These are phyloP conservation scores for Cupressus sempervirens DNA, from an alignment of 75 land plant genomes.

Conservation along the genomic window DNA sequence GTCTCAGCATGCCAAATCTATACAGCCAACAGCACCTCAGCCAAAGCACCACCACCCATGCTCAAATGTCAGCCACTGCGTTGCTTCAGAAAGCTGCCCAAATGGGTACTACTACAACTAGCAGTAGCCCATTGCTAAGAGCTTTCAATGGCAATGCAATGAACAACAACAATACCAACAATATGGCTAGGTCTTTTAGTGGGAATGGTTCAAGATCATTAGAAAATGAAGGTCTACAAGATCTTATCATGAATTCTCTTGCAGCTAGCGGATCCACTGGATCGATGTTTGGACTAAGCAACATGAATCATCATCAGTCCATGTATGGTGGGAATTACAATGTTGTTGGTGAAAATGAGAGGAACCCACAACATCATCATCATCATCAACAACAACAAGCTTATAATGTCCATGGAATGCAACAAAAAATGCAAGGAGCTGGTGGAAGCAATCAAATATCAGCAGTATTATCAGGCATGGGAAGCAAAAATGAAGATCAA, in stretches of 20 bases:
- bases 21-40: constrained; percentile 12
- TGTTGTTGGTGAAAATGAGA: neutral
- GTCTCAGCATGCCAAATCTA: constrained; percentile 9
- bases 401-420: neutral
- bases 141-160: constrained; percentile 31
- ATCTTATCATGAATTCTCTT: constrained; percentile 32
- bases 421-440: neutral
- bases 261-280: constrained; percentile 12
- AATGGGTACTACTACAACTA: constrained; percentile 62
- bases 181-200: neutral
- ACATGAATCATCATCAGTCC: neutral
- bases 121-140: constrained; percentile 24
- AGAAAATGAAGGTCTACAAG: constrained; percentile 25
- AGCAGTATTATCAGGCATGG: constrained; percentile 2
- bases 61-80: constrained; percentile 79
- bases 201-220: neutral
- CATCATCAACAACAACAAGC: constrained; percentile 2
- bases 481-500: constrained; percentile 1
- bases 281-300: constrained; percentile 18
- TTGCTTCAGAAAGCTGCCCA: constrained; percentile 73
- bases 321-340: constrained; percentile 11
- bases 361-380: neutral
- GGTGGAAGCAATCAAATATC: constrained; percentile 9
- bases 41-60: constrained; percentile 17
- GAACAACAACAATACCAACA: neutral